Conservation (phyloP, 2,329 filamentous ascomycete species). For the Plectosphaerella sp. region DNA sequence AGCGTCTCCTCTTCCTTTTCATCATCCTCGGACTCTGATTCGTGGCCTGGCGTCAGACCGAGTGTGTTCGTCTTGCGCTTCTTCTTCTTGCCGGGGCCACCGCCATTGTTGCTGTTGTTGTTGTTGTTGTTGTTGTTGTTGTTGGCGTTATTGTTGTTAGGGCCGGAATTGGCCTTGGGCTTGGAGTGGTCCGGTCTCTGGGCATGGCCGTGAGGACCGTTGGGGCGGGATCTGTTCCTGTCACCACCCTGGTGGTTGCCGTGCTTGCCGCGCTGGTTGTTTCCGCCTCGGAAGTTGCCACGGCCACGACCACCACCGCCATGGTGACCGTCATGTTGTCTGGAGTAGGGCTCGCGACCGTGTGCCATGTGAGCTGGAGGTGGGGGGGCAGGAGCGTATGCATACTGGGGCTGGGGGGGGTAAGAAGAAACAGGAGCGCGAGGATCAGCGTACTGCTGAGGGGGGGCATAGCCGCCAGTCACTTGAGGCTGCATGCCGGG, state of each 20-base stretch:
- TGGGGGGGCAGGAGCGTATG: conserved; percentile 32
- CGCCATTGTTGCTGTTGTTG: conserved; percentile 27
- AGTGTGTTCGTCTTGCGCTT: conserved; percentile 69
- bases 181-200: conserved; percentile 23
- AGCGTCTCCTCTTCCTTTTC: conserved; percentile 68
- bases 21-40: conserved; percentile 61
- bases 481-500: conserved; percentile 22
- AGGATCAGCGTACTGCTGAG: conserved; percentile 35
- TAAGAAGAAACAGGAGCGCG: conserved; percentile 24
- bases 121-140: neutral
- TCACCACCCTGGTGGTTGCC: conserved; percentile 25
- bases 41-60: conserved; percentile 64
- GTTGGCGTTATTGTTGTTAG: conserved; percentile 1
- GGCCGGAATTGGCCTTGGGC: conserved; percentile 8
- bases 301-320: conserved; percentile 23
- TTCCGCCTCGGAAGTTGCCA: conserved; percentile 26
- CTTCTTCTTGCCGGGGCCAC: conserved; percentile 59
- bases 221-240: neutral
- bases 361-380: conserved; percentile 19
- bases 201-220: conserved; percentile 10
- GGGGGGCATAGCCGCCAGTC: conserved; percentile 25
- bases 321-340: conserved; percentile 22
- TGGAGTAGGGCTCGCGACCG: conserved; percentile 21
- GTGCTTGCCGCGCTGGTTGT: conserved; percentile 8
- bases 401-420: conserved; percentile 21